phyloP scores from a whole-genome alignment of 1,284 basidiomycete genomes.

The Takashimella koratensis region DNA sequence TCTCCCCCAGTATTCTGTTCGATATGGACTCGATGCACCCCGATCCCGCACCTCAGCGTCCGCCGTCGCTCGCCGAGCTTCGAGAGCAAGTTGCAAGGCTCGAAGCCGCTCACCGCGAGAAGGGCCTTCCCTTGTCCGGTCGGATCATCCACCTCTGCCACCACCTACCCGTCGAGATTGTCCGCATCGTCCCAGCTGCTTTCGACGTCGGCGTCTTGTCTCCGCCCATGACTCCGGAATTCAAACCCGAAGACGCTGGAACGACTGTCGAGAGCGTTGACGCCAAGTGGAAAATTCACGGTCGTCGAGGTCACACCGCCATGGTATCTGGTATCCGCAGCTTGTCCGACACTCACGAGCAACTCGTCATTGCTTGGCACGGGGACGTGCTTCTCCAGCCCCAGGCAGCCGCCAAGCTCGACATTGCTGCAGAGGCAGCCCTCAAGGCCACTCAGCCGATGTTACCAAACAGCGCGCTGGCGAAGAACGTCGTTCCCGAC shows the following conservation, averaged over 20 bases:
- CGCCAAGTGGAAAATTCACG: constrained; percentile 68
- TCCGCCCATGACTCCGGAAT: constrained; percentile 46
- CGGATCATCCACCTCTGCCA: constrained; percentile 78
- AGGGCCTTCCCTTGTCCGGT: constrained; percentile 69
- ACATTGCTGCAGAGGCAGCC: constrained; percentile 7
- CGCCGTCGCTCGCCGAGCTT: constrained; percentile 45
- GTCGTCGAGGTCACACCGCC: constrained; percentile 86
- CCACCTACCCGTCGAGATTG: constrained; percentile 49
- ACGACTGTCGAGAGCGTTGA: constrained; percentile 32
- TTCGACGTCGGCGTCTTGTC: constrained; percentile 22
- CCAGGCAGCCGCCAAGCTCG: constrained; percentile 19
- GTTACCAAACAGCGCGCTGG: constrained; percentile 4
- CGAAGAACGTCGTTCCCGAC: neutral
- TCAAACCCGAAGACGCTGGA: constrained; percentile 43
- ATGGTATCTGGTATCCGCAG: constrained; percentile 92
- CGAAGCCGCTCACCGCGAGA: constrained; percentile 64
- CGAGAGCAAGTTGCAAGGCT: constrained; percentile 54
- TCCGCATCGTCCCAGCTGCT: constrained; percentile 30
- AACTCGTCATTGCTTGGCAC: constrained; percentile 90
- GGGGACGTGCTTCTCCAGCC: constrained; percentile 64
- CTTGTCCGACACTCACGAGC: constrained; percentile 75
- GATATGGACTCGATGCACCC: constrained; percentile 47
- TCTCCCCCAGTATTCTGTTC: constrained; percentile 8
- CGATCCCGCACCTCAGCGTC: constrained; percentile 41
- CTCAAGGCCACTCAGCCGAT: neutral